Base-by-base conservation (phyloP, 139 green algal genomes). In the Chlamydomonas urium region DNA sequence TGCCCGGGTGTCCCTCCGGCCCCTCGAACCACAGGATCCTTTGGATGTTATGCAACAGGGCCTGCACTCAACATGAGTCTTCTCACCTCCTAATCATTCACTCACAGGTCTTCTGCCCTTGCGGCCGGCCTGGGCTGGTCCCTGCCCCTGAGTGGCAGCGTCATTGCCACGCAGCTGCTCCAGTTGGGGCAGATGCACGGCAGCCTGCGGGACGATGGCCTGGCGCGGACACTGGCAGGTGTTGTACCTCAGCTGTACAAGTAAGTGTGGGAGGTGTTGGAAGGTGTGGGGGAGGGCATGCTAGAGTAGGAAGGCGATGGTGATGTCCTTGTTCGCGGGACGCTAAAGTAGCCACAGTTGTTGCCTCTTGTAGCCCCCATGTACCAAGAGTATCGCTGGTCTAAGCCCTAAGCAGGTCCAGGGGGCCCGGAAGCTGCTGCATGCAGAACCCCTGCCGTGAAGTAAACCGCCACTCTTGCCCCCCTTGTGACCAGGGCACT, bases 201-300 rank as follows among this genome's bases (percentile, higher is more conserved):
- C 10, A 3, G 35, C 3, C 77, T 85, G 24, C 28, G 3, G 1
- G 73, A 85, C 65, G 47, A 53, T 3, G 57, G 19, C 1, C 32
- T 81, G 2, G 79, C 67, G 1, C 79, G 84, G 63, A 42, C 71
- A 67, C 79, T 93, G 38, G 82, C 88, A 1, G 66, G 65, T 1
- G 83, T 85, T 3, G 86, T 93, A 14, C 86, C 88, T 1, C 71
- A 72, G 65, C 72, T 91, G 48, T 89, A 91, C 72, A 72, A 42
- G 71, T 75, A n/a, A n/a, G n/a, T n/a, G n/a, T n/a, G n/a, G n/a
- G n/a, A n/a, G n/a, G n/a, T n/a, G n/a, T n/a, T n/a, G n/a, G n/a
- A n/a, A n/a, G n/a, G n/a, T n/a, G n/a, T n/a, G n/a, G n/a, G n/a
- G n/a, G n/a, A n/a, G n/a, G n/a, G n/a, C n/a, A n/a, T n/a, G n/a